Conservation (phyloP, 2,329 filamentous ascomycete genomes). For the Westerdykella ornata region DNA sequence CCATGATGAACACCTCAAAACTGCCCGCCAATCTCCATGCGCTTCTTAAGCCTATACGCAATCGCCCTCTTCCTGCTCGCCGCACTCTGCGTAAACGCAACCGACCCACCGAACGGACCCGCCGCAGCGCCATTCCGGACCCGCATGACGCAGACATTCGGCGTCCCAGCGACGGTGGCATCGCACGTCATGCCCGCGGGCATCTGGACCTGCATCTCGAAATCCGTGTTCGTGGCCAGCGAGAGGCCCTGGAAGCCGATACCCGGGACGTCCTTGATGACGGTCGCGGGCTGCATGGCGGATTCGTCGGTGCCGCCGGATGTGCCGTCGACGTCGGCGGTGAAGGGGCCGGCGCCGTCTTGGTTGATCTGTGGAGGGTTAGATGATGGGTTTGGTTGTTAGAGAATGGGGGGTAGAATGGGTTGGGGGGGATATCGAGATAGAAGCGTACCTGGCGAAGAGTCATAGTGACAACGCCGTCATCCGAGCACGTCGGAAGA, state of each 20-base stretch:
- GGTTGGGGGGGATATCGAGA: background rate
- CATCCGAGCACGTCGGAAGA: conserved; percentile 55
- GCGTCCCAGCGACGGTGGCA: conserved; percentile 51
- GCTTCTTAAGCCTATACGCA: conserved; percentile 45
- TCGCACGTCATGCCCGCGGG: conserved; percentile 62
- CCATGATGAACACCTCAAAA: background rate
- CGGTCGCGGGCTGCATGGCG: conserved; percentile 55
- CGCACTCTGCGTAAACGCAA: conserved; percentile 56
- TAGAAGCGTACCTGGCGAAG: conserved; percentile 49
- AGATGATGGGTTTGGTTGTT: too few species aligned
- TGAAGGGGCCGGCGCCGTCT: conserved; percentile 60
- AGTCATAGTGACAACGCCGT: conserved; percentile 56
- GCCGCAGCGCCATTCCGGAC: conserved; percentile 56
- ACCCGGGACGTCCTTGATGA: conserved; percentile 57
- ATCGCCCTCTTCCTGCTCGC: conserved; percentile 56
- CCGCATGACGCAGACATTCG: conserved; percentile 60
- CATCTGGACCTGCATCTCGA: conserved; percentile 59
- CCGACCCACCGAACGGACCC: conserved; percentile 61
- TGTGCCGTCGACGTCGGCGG: conserved; percentile 55
- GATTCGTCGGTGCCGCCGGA: conserved; percentile 55
- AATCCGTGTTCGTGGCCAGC: conserved; percentile 54
- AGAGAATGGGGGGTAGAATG: too few species aligned
- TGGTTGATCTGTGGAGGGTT: conserved; percentile 50
- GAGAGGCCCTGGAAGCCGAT: conserved; percentile 53
- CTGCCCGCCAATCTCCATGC: conserved; percentile 25